Evolutionary conservation across 768 basidiomycete species (phyloP).

Genomic region (Amanita subjunquillea): DNA sequence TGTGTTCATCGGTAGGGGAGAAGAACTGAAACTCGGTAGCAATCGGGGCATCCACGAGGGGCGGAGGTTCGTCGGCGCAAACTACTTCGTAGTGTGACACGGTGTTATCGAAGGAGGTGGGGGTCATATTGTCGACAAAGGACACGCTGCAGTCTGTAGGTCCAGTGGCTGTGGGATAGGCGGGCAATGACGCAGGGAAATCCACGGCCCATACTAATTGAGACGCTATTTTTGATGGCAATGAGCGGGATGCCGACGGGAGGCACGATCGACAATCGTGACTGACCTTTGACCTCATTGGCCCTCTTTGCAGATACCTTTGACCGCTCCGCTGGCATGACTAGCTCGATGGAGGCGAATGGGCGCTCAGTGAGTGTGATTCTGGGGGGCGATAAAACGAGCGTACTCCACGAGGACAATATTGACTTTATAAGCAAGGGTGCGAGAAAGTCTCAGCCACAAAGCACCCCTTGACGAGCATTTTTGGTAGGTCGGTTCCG

Average conservation of each 20-base stretch:
- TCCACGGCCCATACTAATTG: slow-evolving; percentile 7
- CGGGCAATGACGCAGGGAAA: neutral
- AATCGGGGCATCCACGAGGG: slow-evolving; percentile 21
- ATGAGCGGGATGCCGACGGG: neutral
- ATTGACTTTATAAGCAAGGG: slow-evolving; percentile 6
- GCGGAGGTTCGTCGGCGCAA: slow-evolving; percentile 25
- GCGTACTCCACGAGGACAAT: slow-evolving; percentile 3
- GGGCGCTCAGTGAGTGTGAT: neutral
- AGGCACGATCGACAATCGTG: neutral
- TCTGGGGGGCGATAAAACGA: slow-evolving; percentile 5
- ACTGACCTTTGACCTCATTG: slow-evolving; percentile 3
- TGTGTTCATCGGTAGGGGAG: slow-evolving; percentile 26
- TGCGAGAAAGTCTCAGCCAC: slow-evolving; percentile 4
- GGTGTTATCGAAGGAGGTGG: slow-evolving; percentile 35
- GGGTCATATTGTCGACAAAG: slow-evolving; percentile 50
- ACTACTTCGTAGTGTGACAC: neutral
- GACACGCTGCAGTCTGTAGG: slow-evolving; percentile 21
- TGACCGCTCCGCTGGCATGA: slow-evolving; percentile 6
- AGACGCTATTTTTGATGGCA: slow-evolving; percentile 1
- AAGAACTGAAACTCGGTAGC: slow-evolving; percentile 36
- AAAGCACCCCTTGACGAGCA: slow-evolving; percentile 1
- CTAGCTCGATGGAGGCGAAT: neutral
- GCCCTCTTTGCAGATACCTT: slow-evolving; percentile 1
- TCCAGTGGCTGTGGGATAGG: neutral
- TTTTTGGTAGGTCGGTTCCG: slow-evolving; percentile 5